Percentiles rank a stretch among this genome's conserved stretches.
Conservation (phyloP, 1,284 basidiomycete species). For the Violaceomyces palustris region DNA sequence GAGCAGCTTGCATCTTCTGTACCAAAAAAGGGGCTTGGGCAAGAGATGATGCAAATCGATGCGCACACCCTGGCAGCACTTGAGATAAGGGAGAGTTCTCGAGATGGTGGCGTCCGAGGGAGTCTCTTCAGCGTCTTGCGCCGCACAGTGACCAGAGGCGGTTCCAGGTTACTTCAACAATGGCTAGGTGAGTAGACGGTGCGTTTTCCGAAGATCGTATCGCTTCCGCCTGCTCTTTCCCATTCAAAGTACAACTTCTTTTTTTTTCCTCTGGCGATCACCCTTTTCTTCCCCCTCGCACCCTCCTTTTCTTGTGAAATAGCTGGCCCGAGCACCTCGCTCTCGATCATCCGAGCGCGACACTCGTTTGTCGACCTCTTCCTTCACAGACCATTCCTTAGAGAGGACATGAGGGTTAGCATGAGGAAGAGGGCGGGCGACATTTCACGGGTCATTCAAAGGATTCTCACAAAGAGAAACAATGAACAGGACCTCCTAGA, state of each 20-base stretch:
- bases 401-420: slow-evolving; percentile 30
- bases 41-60: slow-evolving; percentile 43
- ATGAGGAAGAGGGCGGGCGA: slow-evolving; percentile 38
- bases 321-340: slow-evolving; percentile 34
- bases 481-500: slow-evolving; percentile 50
- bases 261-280: background rate
- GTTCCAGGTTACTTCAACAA: slow-evolving; percentile 39
- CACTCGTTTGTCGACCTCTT: slow-evolving; percentile 40
- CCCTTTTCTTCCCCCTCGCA: background rate
- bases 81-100: slow-evolving; percentile 32
- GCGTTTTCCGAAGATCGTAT: too few species aligned
- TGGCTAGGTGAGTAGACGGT: slow-evolving; percentile 31
- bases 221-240: background rate
- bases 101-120: slow-evolving; percentile 37
- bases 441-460: slow-evolving; percentile 41
- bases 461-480: slow-evolving; percentile 32
- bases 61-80: slow-evolving; percentile 45
- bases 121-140: slow-evolving; percentile 40
- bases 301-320: background rate
- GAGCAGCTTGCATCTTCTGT: too few species aligned
- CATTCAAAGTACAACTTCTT: background rate
- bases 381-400: slow-evolving; percentile 12
- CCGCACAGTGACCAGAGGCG: slow-evolving; percentile 46
- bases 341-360: slow-evolving; percentile 25
- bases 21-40: too few species aligned